Base-by-base conservation (phyloP, 2,329 filamentous ascomycete genomes). In the Fonsecaea nubica region DNA sequence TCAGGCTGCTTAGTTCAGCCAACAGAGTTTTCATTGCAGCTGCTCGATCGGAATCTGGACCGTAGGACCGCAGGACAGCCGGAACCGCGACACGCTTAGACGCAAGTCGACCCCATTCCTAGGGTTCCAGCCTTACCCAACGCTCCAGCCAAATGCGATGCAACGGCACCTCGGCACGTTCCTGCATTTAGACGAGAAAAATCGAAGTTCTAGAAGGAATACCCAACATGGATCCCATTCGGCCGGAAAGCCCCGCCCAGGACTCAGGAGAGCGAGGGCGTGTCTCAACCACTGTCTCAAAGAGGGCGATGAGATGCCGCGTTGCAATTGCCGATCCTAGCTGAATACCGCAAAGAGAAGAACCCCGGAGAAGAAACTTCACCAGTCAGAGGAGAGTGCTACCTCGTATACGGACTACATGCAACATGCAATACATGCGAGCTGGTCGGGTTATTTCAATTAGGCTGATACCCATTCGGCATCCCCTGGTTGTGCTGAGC, bases 91-190 rank as follows among this genome's bases (percentile, higher is more conserved):
- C 38, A n/a, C 25, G 18, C n/a, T 25, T 62, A 15, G 33, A 36
- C 15, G 25, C 38, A 56, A 7, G 32, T 52, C 18, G 40, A 42
- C 45, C 35, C 58, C 58, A 62, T 56, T 15, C 38, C 38, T 35
- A 35, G 36, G 30, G 30, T 45, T 52, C 62, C 62, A 64, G 62
- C 45, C 58, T 57, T 63, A 63, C 58, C 58, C 52, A 57, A 53
- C 30, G 21, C 50, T 25, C 48, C 15, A 36, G 42, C 40, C 62
- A 18, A 48, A 63, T 32, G 48, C 58, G 54, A 63, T 64, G 62
- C 59, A 58, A 69, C 68, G 40, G 65, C 62, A 67, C 30, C 60
- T 50, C 63, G 62, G 65, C 65, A 64, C 54, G 67, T 67, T 65
- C 65, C 68, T 68, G 68, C 65, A 67, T 63, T 21, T 58, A 58